Evolutionary conservation across 2,329 filamentous ascomycete species (phyloP).

Genomic region (Fusarium lyarnte): DNA sequence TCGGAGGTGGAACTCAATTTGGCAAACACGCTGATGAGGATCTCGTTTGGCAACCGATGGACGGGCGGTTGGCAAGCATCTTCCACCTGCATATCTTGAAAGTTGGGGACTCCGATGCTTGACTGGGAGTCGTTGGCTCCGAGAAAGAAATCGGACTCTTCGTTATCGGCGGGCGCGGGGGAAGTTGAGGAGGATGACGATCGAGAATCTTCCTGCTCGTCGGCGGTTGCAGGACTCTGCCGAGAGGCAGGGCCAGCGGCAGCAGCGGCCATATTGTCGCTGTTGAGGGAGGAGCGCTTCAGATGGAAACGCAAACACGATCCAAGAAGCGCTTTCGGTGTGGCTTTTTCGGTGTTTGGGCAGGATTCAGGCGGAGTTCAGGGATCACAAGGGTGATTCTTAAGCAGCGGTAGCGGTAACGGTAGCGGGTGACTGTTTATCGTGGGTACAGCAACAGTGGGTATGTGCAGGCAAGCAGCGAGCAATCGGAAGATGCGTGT

Average conservation of each 20-base stretch:
- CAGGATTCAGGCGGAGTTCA: slow-evolving; percentile 16
- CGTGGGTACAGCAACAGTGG: not conserved
- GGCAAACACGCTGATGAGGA: slow-evolving; percentile 91
- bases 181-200: slow-evolving; percentile 78
- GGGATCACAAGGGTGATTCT: slow-evolving; percentile 33
- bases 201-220: slow-evolving; percentile 62
- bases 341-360: slow-evolving; percentile 16
- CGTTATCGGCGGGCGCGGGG: slow-evolving; percentile 79
- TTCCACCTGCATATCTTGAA: slow-evolving; percentile 78
- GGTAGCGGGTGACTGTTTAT: slow-evolving; percentile 14
- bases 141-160: slow-evolving; percentile 94
- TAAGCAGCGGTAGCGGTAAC: slow-evolving; percentile 26
- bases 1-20: slow-evolving; percentile 81
- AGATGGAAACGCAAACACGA: slow-evolving; percentile 1
- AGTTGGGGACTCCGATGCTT: slow-evolving; percentile 82
- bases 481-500: not conserved
- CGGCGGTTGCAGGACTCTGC: slow-evolving; percentile 41
- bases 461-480: not conserved
- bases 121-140: slow-evolving; percentile 92
- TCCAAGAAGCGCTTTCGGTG: not conserved
- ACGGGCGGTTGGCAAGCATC: slow-evolving; percentile 79
- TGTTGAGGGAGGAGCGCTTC: slow-evolving; percentile 18
- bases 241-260: slow-evolving; percentile 27
- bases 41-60: slow-evolving; percentile 88
- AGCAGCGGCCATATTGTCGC: slow-evolving; percentile 38